These are phyloP conservation scores for Biscogniauxia mediterranea DNA, from an alignment of 2,329 filamentous ascomycete species.

Conservation along the genomic window DNA sequence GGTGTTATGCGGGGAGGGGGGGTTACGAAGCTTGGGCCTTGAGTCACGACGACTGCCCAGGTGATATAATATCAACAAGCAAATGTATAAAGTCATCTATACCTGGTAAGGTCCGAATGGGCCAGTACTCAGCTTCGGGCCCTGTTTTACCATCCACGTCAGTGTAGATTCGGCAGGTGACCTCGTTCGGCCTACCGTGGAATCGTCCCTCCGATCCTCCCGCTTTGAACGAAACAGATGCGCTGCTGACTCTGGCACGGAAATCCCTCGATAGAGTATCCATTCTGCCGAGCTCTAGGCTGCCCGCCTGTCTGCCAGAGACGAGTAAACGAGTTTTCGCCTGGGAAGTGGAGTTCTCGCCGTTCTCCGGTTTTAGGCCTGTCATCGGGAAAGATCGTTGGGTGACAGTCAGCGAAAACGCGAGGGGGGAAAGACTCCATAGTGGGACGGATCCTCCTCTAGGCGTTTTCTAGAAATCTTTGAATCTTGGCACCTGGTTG, in stretches of 20 bases:
- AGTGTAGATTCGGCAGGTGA: not conserved
- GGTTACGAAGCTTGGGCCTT: slow-evolving; percentile 9
- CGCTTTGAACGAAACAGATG: not conserved
- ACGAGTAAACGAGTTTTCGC: not conserved
- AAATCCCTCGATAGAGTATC: not conserved
- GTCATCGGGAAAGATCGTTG: not conserved
- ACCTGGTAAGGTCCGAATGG: not conserved
- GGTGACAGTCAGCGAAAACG: not conserved
- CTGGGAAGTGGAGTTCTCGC: not conserved
- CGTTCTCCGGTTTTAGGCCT: not conserved
- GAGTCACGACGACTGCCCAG: not conserved
- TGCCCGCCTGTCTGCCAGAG: not conserved
- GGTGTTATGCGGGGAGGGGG: slow-evolving; percentile 8
- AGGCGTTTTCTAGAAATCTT: not conserved
- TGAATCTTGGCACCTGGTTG: not conserved
- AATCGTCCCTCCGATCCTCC: not conserved
- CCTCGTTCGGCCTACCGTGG: not conserved
- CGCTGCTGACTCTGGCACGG: not conserved
- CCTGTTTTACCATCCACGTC: not conserved
- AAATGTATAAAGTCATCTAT: not conserved
- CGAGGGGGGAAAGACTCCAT: not conserved
- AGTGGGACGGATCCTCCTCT: not conserved
- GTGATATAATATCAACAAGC: not conserved
- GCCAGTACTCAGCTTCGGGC: not conserved
- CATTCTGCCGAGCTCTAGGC: not conserved